Percentiles rank a stretch among this genome's conserved stretches.
Conservation (phyloP, 495 filamentous ascomycete species). For the Tuber microsphaerosporum region DNA sequence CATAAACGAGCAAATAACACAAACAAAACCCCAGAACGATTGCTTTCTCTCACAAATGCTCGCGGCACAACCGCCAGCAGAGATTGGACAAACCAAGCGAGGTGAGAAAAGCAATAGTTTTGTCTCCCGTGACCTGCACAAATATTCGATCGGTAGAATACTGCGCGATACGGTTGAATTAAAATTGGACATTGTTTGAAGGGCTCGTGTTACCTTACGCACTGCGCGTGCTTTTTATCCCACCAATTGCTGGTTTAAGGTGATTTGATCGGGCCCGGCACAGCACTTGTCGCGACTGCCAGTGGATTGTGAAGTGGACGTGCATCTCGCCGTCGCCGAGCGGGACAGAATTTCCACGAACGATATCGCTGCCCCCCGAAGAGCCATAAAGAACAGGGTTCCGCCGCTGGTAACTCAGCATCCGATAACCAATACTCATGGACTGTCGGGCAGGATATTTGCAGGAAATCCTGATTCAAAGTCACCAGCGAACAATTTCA, state of each 20-base stretch:
- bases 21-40: neutral
- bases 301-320: neutral
- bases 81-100: constrained; percentile 4
- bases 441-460: neutral
- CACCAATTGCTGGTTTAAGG: neutral
- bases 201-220: neutral
- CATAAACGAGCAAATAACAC: neutral
- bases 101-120: neutral
- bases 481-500: neutral
- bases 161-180: neutral
- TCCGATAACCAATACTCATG: neutral
- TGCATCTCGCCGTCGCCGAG: neutral
- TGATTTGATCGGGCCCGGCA: neutral
- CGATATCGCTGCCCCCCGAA: neutral
- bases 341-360: neutral
- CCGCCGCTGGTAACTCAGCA: neutral
- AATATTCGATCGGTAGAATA: neutral
- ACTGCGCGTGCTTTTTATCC: neutral
- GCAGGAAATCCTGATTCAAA: neutral
- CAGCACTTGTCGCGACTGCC: neutral
- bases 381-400: neutral
- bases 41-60: neutral
- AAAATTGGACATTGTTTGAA: constrained; percentile 1
- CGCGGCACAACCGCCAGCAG: neutral
- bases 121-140: neutral